A percentile compares a stretch with the other conserved stretches of the same genome.
Evolutionary conservation across 306 rosid species (phyloP).

Genomic region (Lathyrus tuberosus): DNA sequence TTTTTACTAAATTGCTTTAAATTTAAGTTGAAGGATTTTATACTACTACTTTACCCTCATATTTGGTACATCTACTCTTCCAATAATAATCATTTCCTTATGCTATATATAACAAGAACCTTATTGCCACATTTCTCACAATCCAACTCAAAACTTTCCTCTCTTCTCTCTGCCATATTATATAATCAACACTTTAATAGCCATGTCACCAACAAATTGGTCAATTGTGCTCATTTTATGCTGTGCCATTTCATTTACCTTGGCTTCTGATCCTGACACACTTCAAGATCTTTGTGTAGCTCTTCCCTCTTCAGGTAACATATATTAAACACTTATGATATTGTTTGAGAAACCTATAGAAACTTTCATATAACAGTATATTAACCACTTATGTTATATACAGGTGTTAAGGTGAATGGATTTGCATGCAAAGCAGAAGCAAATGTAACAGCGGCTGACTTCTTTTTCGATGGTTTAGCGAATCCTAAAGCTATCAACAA

Average conservation of each 20-base stretch:
- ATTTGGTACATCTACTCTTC: background rate
- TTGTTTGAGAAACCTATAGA: background rate
- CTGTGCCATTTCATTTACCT: constrained; percentile 34
- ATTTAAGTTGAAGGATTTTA: constrained; percentile 44
- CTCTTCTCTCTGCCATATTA: constrained; percentile 18
- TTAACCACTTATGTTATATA: background rate
- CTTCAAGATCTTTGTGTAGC: constrained; percentile 67
- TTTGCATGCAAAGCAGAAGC: constrained; percentile 57
- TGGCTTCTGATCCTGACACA: constrained; percentile 55
- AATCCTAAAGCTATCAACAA: constrained; percentile 49
- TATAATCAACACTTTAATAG: constrained; percentile 6
- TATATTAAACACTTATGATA: background rate
- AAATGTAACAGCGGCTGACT: constrained; percentile 53
- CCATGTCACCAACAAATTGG: constrained; percentile 42
- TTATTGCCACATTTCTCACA: constrained; percentile 17
- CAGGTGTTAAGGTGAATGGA: constrained; percentile 61
- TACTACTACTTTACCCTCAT: constrained; percentile 26
- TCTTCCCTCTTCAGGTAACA: constrained; percentile 54
- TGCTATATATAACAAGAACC: constrained; percentile 41
- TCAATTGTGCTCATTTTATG: constrained; percentile 36
- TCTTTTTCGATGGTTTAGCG: constrained; percentile 52
- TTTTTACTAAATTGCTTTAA: constrained; percentile 45
- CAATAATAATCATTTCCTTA: constrained; percentile 3
- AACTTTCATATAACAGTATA: too few species aligned
- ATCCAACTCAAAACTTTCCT: constrained; percentile 23